phyloP scores from a whole-genome alignment of 148 eudicot species.

The Silene latifolia region DNA sequence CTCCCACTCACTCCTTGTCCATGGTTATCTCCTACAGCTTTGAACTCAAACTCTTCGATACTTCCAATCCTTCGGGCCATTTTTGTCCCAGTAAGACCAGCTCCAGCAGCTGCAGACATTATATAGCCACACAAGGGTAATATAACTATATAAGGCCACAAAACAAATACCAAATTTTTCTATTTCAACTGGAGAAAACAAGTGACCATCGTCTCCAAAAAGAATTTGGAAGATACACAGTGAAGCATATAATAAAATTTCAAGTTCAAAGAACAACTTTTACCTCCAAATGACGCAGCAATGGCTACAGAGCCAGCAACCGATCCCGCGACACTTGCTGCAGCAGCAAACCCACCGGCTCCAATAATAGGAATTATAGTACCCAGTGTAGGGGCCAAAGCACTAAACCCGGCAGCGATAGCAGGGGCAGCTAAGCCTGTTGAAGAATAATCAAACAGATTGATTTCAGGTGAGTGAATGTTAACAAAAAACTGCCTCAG shows the following conservation, averaged over 20 bases:
- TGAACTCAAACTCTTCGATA: constrained; percentile 91
- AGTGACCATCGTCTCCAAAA: constrained; percentile 2
- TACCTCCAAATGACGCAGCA: constrained; percentile 99
- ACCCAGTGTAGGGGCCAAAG: constrained; percentile 94
- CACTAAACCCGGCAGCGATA: constrained; percentile 96
- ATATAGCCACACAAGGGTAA: constrained; percentile 1
- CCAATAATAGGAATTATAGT: constrained; percentile 85
- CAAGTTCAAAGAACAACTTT: background rate
- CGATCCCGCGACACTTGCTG: constrained; percentile 90
- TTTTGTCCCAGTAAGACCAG: constrained; percentile 91
- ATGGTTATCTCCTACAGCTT: constrained; percentile 83
- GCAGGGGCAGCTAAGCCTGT: constrained; percentile 99
- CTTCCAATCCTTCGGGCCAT: constrained; percentile 93
- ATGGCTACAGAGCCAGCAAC: constrained; percentile 97
- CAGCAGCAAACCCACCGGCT: constrained; percentile 97
- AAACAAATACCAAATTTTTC: background rate
- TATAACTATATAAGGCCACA: background rate
- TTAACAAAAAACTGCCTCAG: background rate
- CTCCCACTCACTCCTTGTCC: constrained; percentile 80
- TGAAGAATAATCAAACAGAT: constrained; percentile 20
- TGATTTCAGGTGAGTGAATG: constrained; percentile 5
- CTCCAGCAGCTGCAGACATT: constrained; percentile 82
- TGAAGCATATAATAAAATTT: constrained; percentile 7
- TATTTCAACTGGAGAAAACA: background rate
- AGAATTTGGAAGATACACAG: background rate